These are phyloP conservation scores for Pythium coloratum DNA, from an alignment of 352 stramenopile species.

Conservation along the genomic window DNA sequence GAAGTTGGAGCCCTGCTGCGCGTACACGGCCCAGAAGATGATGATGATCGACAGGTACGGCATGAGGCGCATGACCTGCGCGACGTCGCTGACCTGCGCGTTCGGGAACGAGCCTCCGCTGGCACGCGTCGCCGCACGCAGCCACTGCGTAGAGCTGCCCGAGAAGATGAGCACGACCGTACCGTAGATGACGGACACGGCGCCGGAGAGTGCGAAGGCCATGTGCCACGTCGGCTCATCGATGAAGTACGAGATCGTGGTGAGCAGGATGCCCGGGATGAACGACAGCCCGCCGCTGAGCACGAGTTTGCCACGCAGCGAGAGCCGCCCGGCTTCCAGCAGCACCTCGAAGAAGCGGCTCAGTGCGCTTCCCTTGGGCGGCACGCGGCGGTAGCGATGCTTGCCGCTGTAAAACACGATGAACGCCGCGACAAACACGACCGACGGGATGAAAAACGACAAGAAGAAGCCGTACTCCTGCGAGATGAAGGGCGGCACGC, in stretches of 20 bases:
- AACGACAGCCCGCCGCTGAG: conserved; percentile 77
- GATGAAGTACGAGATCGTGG: conserved; percentile 83
- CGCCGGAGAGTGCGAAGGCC: conserved; percentile 52
- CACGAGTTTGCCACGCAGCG: conserved; percentile 62
- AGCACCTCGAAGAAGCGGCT: conserved; percentile 73
- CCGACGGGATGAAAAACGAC: conserved; percentile 85
- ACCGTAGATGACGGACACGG: conserved; percentile 62
- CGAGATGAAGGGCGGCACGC: conserved; percentile 77
- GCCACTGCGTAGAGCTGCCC: conserved; percentile 62
- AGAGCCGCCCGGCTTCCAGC: conserved; percentile 56
- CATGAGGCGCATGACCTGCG: conserved; percentile 73
- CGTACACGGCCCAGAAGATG: conserved; percentile 85
- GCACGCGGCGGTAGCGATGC: conserved; percentile 61
- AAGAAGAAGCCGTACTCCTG: conserved; percentile 89
- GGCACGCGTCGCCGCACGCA: conserved; percentile 42
- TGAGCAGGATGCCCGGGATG: conserved; percentile 75
- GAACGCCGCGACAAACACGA: conserved; percentile 76
- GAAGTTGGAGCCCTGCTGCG: conserved; percentile 82
- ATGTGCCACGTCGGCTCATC: conserved; percentile 61
- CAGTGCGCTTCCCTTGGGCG: conserved; percentile 79
- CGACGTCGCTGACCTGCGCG: conserved; percentile 67
- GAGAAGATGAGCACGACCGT: conserved; percentile 74
- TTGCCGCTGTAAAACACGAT: conserved; percentile 78
- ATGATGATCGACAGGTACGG: conserved; percentile 83
- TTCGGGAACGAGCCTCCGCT: conserved; percentile 61